Conservation (phyloP, 2,329 filamentous ascomycete species). For the Cercospora nicotianae region DNA sequence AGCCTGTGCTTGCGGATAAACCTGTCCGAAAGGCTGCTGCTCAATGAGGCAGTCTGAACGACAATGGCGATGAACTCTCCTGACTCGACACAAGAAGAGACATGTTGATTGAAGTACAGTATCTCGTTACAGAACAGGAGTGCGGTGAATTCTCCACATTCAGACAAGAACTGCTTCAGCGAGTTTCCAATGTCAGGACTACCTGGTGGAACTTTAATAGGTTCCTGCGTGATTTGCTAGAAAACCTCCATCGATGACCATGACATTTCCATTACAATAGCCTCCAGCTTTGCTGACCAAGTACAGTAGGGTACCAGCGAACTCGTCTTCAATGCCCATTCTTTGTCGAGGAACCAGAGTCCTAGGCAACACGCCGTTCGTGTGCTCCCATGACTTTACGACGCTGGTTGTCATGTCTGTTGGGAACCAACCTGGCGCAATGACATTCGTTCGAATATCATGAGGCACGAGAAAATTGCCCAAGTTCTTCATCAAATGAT, state of each 20-base stretch:
- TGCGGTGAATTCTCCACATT: neutral
- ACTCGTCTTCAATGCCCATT: conserved; percentile 45
- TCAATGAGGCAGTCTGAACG: neutral
- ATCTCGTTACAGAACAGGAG: neutral
- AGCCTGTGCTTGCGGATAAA: neutral
- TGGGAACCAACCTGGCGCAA: conserved; percentile 48
- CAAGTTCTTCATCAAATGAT: conserved; percentile 49
- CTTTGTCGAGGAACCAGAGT: conserved; percentile 35
- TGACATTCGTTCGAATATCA: conserved; percentile 50
- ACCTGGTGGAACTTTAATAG: neutral
- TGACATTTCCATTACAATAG: conserved; percentile 56
- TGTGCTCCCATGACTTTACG: conserved; percentile 39
- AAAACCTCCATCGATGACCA: conserved; percentile 51
- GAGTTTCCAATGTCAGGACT: neutral
- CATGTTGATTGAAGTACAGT: neutral
- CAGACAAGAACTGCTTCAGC: neutral
- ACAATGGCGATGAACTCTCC: neutral
- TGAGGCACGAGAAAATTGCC: conserved; percentile 45
- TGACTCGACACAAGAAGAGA: neutral
- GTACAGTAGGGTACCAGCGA: conserved; percentile 53
- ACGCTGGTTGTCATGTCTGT: conserved; percentile 48
- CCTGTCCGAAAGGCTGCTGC: neutral
- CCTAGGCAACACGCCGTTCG: conserved; percentile 34
- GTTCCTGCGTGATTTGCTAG: conserved; percentile 35
- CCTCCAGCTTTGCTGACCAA: conserved; percentile 52